Evolutionary conservation across 805 yeast genomes (phyloP).

Genomic region (Wickerhamomyces chaumierensis): DNA sequence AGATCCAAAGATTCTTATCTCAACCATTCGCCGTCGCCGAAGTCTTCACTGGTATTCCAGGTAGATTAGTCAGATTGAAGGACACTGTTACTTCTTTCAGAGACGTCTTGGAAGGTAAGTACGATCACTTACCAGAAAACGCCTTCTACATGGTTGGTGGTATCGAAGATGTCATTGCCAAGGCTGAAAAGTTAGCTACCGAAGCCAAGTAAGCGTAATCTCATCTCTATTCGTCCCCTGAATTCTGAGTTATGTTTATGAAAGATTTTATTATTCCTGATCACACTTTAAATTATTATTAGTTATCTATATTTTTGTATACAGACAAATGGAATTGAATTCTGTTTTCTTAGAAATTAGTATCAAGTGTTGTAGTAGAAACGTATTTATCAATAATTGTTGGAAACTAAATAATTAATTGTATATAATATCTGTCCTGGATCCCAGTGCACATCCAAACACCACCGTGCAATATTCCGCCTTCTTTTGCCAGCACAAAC

Average conservation of each 20-base stretch:
- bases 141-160: slow-evolving; percentile 99
- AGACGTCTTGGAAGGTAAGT: slow-evolving; percentile 96
- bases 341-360: not conserved
- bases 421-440: no score
- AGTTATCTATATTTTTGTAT: not conserved
- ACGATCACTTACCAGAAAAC: slow-evolving; percentile 97
- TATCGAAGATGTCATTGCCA: slow-evolving; percentile 95
- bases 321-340: not conserved
- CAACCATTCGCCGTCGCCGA: slow-evolving; percentile 99
- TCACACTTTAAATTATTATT: not conserved
- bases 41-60: slow-evolving; percentile 99
- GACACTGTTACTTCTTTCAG: slow-evolving; percentile 92
- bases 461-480: no score
- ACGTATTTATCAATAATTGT: no score
- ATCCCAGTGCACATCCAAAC: no score
- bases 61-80: slow-evolving; percentile 92
- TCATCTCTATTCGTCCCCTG: no score
- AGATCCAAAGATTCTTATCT: slow-evolving; percentile 99
- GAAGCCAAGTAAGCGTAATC: slow-evolving; percentile 50
- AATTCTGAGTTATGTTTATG: not conserved
- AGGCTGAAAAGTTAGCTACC: slow-evolving; percentile 98
- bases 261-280: not conserved
- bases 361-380: not conserved
- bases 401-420: no score
- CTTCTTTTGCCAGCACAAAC: no score